phyloP scores from a whole-genome alignment of 805 yeast species.

The Saccharomycopsis sp. region DNA sequence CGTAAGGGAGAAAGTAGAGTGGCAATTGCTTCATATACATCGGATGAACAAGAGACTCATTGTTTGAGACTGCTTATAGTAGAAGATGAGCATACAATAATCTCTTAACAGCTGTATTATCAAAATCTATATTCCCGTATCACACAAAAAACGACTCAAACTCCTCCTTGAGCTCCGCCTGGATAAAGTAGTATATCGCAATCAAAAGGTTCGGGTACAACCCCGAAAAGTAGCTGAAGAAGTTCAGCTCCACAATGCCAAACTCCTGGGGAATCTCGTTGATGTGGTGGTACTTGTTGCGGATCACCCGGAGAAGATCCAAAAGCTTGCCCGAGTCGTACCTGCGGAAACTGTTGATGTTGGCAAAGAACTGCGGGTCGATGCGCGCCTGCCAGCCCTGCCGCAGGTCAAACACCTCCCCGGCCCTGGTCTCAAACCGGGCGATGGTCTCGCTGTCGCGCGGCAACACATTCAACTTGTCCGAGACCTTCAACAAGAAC shows the following conservation, averaged over 20 bases:
- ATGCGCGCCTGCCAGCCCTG: conserved; percentile 72
- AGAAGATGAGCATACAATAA: too few relatives aligned
- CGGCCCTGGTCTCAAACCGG: conserved; percentile 41
- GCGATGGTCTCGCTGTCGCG: conserved; percentile 58
- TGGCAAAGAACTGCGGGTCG: conserved; percentile 67
- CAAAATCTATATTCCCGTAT: too few relatives aligned
- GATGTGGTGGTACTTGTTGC: conserved; percentile 93
- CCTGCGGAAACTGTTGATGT: conserved; percentile 85
- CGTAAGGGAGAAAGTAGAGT: too few relatives aligned
- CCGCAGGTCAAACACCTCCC: conserved; percentile 44
- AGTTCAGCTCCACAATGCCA: conserved; percentile 66
- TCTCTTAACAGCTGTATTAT: too few relatives aligned
- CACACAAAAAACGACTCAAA: conserved; percentile 30
- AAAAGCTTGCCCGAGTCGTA: conserved; percentile 71
- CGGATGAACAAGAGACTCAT: too few relatives aligned
- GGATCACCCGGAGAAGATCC: conserved; percentile 81
- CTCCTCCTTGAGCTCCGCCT: conserved; percentile 53
- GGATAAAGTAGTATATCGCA: conserved; percentile 62
- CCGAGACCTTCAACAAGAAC: conserved; percentile 81
- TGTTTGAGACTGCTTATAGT: too few relatives aligned
- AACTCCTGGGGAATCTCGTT: conserved; percentile 76
- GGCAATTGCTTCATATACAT: too few relatives aligned
- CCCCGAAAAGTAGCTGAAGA: conserved; percentile 63
- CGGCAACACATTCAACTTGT: conserved; percentile 78
- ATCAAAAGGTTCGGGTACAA: conserved; percentile 76